These are phyloP conservation scores for Adansonia rubrostipa DNA, from an alignment of 441 rosid genomes.

Conservation along the genomic window DNA sequence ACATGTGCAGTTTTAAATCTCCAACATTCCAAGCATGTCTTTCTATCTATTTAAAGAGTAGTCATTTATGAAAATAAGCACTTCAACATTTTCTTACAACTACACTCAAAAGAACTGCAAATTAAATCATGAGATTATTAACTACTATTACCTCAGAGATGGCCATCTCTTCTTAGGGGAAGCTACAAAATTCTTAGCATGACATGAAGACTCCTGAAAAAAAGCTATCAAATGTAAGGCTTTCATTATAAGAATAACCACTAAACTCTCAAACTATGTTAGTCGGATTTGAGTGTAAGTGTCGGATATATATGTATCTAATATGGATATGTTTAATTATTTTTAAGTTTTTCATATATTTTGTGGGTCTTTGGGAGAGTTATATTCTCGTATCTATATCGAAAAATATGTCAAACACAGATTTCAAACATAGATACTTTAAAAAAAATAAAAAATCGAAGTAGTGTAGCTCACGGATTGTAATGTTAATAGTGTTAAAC, in stretches of 20 bases:
- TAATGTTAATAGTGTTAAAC: conserved; percentile 37
- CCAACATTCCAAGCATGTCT: neutral
- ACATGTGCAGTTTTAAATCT: neutral
- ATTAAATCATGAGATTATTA: neutral
- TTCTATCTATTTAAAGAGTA: neutral
- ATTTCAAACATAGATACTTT: too few relatives aligned
- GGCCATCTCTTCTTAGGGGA: conserved; percentile 65
- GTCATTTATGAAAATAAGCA: neutral
- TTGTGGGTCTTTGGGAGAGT: too few relatives aligned
- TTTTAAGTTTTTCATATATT: too few relatives aligned
- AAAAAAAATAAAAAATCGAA: too few relatives aligned
- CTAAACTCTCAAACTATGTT: neutral
- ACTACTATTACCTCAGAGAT: conserved; percentile 49
- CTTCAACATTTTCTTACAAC: neutral
- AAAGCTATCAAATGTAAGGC: conserved; percentile 20
- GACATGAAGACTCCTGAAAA: conserved; percentile 60
- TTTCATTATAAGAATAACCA: conserved; percentile 15
- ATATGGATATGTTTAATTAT: too few relatives aligned
- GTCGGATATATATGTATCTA: too few relatives aligned
- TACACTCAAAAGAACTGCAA: neutral
- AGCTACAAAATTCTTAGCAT: conserved; percentile 55
- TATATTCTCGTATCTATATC: too few relatives aligned
- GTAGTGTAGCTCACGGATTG: neutral
- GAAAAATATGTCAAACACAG: too few relatives aligned
- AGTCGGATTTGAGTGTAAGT: too few relatives aligned